Evolutionary conservation across 2,329 filamentous ascomycete genomes (phyloP), one percentile per base, ranked within the genome.

Genomic region (Didymella lethalis): DNA sequence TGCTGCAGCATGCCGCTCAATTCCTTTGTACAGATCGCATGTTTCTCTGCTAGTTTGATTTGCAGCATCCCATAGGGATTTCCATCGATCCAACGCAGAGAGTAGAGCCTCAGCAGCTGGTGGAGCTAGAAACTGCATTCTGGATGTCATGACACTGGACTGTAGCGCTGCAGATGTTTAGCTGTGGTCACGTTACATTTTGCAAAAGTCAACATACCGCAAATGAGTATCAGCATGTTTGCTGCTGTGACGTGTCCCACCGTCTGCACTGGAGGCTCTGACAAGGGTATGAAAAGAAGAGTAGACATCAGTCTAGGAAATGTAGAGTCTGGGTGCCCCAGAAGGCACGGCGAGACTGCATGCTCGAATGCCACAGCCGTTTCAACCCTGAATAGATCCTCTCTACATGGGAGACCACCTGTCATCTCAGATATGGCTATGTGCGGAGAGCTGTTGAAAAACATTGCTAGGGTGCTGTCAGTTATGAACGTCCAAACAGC

Each of bases 391-490:
- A 53, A 59, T 4, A 59, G 11, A 44, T 46, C 38, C n/a, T 59
- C 50, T 28, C 28, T 8, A 50, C 50, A 54, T 28, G 56, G 56
- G 18, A 54, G 50, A 49, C 46, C 45, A 28, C 44, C 44, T 3
- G 25, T 36, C 56, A 59, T 59, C 20, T 59, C 56, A 36, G 56
- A 54, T 7, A 59, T 34, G 7, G 36, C 32, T 20, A 59, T 28
- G 18, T 50, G 50, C 8, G 50, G 56, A 10, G 56, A 31, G 25
- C 45, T 46, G 50, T 54, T 49, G 56, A 59, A 59, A 23, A 59
- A 59, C 3, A 49, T 18, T n/a, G 49, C 45, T 38, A 48, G 29
- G 32, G 44, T 44, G 38, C 41, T 54, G 31, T 59, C 50, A 34
- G 43, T 18, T 23, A 54, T 23, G 23, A 59, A 54, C 2, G 56